A percentile compares a stretch with the other conserved stretches of the same genome.
Evolutionary conservation across 768 basidiomycete genomes (phyloP).

Genomic region (Serendipita indica): DNA sequence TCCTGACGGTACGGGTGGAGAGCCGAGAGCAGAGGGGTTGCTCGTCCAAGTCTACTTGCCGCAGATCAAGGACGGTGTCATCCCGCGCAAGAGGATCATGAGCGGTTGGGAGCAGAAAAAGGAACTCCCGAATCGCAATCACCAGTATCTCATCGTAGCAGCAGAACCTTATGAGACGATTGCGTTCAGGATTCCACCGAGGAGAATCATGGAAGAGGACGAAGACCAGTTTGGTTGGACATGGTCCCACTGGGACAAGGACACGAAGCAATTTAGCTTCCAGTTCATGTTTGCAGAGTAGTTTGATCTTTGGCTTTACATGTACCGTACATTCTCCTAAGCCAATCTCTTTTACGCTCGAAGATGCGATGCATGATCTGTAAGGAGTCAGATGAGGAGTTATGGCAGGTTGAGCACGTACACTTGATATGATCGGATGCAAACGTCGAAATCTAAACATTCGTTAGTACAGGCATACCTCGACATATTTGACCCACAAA

Average conservation of each 20-base stretch:
- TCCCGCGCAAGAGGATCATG: conserved; percentile 86
- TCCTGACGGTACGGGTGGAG: conserved; percentile 62
- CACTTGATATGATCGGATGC: conserved; percentile 81
- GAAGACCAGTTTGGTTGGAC: conserved; percentile 85
- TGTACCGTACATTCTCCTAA: not conserved
- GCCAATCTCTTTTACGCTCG: conserved; percentile 37
- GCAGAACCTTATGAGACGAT: conserved; percentile 99
- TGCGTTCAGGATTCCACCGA: conserved; percentile 94
- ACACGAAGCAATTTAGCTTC: conserved; percentile 95
- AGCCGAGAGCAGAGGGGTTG: conserved; percentile 45
- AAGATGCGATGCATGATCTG: conserved; percentile 80
- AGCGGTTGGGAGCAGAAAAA: conserved; percentile 94
- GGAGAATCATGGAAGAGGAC: conserved; percentile 79
- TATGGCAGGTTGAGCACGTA: conserved; percentile 28
- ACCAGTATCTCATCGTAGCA: conserved; percentile 95
- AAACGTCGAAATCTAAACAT: conserved; percentile 69
- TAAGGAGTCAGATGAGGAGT: not conserved
- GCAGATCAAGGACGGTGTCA: conserved; percentile 75
- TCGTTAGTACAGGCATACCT: not conserved
- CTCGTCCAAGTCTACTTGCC: conserved; percentile 95
- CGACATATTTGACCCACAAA: conserved; percentile 38
- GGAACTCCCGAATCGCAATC: conserved; percentile 89
- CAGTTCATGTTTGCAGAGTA: conserved; percentile 69
- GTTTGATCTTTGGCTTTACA: not conserved
- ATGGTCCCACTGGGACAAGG: conserved; percentile 97